These are phyloP conservation scores for Chrysochromulina parva DNA, from an alignment of 78 protist species.

Conservation along the genomic window DNA sequence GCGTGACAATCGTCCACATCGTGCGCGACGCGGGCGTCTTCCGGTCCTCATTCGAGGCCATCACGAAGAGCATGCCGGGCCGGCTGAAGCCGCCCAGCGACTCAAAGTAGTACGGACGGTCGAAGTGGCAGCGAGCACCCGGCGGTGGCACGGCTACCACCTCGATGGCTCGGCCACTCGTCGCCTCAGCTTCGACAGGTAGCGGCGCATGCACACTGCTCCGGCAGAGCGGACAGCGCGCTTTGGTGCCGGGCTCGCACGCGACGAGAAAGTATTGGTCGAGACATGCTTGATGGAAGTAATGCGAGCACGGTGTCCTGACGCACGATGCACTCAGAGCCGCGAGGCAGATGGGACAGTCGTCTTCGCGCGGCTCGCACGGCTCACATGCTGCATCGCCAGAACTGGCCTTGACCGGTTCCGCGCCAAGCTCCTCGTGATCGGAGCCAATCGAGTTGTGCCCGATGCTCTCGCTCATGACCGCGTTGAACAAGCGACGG, in stretches of 20 bases:
- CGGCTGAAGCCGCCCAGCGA: not conserved
- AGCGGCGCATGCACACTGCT: not conserved
- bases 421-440: no score
- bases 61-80: not conserved
- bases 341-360: not conserved
- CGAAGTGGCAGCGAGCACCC: not conserved
- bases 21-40: not conserved
- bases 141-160: not conserved
- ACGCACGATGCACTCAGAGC: not conserved
- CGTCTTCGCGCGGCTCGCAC: not conserved
- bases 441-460: no score
- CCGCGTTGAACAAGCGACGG: no score
- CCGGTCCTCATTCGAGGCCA: not conserved
- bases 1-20: not conserved
- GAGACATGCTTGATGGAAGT: not conserved
- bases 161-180: not conserved
- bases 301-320: not conserved
- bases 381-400: no score
- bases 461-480: no score
- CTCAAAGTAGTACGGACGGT: not conserved
- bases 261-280: not conserved
- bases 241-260: not conserved
- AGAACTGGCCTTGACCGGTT: no score
- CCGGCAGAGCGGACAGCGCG: constrained; percentile 19
- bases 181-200: not conserved